Evolutionary conservation across 345 rosid species (phyloP), one percentile per base, ranked within the genome.

Genomic region (Hypericum perforatum): DNA sequence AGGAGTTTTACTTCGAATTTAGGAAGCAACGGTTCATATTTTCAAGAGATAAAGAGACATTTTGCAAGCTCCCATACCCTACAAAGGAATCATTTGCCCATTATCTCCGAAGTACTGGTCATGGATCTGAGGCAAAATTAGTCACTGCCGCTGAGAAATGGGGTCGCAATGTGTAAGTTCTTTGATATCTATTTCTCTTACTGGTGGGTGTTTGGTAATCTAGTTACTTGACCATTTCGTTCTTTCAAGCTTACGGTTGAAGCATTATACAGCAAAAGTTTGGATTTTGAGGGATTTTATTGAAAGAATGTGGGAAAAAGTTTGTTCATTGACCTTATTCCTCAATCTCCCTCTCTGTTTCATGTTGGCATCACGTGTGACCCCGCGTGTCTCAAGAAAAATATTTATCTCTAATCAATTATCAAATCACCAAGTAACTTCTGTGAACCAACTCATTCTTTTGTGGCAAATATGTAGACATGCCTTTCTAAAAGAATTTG

Each of bases 91-190:
- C 82, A 46, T 80, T 89, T 78, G 89, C 95, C 53, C 60, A 70
- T 60, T 94, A 89, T 71, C 68, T 86, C 11, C 89, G 71, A 71
- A 62, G 80, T 64, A 80, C 91, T 43, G 99, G 99, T 43, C 83
- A 84, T 74, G 89, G 97, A 41, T 72, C 97, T 51, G 96, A 89
- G 64, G 86, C 86, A 60, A 94, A 81, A 74, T 72, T 94, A 71
- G 67, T 65, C 54, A 59, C 73, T 63, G 87, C 94, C 58, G 59
- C 81, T 68, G 97, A 89, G 65, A 94, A 89, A 72, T 94, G 99
- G 97, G 99, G 99, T 56, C 89, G 95, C 37, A 94, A 94, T 60
- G 84, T 75, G 99, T 94, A 80, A 79, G 97, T 86, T 61, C 22
- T 60, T 56, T 44, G 13, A 45, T 11, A 52, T 42, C 47, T 14